Base-by-base conservation (phyloP, 371 early-diverging fungal species). In the Massospora cicadina region DNA sequence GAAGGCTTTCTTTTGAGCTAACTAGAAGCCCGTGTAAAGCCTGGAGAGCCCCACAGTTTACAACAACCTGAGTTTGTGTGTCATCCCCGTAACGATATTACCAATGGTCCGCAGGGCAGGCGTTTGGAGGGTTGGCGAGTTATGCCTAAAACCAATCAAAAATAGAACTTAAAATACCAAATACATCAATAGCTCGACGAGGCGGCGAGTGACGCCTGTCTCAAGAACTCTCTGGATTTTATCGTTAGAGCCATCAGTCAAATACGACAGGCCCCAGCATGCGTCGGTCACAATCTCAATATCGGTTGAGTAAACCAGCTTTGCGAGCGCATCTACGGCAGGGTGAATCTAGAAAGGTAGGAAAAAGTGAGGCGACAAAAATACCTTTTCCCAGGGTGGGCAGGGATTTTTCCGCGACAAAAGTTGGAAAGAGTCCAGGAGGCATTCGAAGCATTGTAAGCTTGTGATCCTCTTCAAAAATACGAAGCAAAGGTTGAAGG, bases 21-120 rank as follows among this genome's bases (percentile, higher is more conserved):
- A 76, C 79, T 27, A 97, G 83, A 61, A 96, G 81, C 28, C 80
- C 72, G 23, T 81, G 77, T n/a, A 98, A 79, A 21, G 93, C 87
- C 32, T 81, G 78, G 29, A 99, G 77, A 2, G 87, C 88, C 24
- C 90, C 93, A 66, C 88, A 87, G 77, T 92, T 88, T 69, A 99
- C 82, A 29, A 99, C 80, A 17, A 87, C 84, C 76, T 98, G 97
- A 32, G 99, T 99, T 76, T 98, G 99, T 33, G 80, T 74, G 72
- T 99, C 98, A 71, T 95, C 93, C 99, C 99, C 54, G 99, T 98
- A 32, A 98, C 98, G 72, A 99, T 98, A 82, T 99, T 99, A 63
- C 99, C 99, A 63, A 99, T 83, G 26, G 96, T 88, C 58, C 99
- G 87, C 56, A 99, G 82, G 56, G 98, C 96, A 53, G 99, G 99